Percentiles rank a stretch among this genome's conserved stretches.
phyloP scores from a whole-genome alignment of 768 basidiomycete species.

The Mycena pura region DNA sequence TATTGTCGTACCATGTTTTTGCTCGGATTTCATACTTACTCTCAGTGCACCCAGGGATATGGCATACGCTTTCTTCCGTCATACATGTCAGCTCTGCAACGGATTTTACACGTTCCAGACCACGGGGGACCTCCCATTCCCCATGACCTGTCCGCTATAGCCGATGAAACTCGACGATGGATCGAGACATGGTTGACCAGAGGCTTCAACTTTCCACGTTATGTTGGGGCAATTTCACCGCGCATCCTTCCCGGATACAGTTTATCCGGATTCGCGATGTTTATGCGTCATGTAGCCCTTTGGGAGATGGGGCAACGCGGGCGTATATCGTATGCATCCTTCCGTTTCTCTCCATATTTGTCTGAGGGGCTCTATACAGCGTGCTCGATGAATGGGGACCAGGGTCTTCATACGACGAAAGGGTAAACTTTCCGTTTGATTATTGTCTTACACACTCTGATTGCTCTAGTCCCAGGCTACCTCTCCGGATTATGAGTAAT shows the following conservation, averaged over 20 bases:
- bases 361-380: neutral
- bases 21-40: neutral
- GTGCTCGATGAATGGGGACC: neutral
- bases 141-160: neutral
- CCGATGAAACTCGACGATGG: neutral
- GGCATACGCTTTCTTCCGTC: conserved; percentile 4
- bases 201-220: neutral
- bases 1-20: too few species aligned
- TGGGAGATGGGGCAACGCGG: neutral
- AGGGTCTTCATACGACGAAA: neutral
- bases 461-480: neutral
- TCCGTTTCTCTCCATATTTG: neutral
- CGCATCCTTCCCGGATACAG: neutral
- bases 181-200: neutral
- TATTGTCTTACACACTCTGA: neutral
- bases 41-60: neutral
- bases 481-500: neutral
- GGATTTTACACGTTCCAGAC: too few species aligned
- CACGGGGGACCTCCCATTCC: neutral
- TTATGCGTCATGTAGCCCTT: conserved; percentile 3
- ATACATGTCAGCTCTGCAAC: neutral
- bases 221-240: neutral
- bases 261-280: neutral
- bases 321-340: neutral
- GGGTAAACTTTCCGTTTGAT: neutral